A percentile compares a stretch with the other conserved stretches of the same genome.
Evolutionary conservation across 2,329 filamentous ascomycete genomes (phyloP).

Genomic region (Pseudogymnoascus sp.): DNA sequence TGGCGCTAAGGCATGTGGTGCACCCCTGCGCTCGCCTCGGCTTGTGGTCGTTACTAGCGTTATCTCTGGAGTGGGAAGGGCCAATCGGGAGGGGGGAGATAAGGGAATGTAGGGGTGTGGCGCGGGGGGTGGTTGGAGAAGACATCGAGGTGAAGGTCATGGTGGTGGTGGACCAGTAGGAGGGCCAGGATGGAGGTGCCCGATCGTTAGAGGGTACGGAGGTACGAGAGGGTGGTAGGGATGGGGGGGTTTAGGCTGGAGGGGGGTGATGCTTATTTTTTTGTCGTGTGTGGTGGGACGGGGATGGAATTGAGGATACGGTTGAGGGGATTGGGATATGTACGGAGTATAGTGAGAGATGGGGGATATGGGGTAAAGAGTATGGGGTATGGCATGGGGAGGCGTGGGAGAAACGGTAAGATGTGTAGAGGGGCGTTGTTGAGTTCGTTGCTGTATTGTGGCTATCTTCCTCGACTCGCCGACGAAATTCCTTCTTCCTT

Average conservation of each 20-base stretch:
- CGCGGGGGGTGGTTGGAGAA: neutral
- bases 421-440: neutral
- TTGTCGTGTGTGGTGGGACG: neutral
- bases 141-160: constrained; percentile 1
- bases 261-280: neutral
- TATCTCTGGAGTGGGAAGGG: neutral
- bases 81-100: constrained; percentile 1
- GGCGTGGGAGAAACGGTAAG: neutral
- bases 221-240: too few species aligned
- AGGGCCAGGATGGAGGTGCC: neutral
- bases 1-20: neutral
- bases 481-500: neutral
- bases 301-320: neutral
- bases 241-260: neutral
- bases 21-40: neutral
- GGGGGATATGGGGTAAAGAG: neutral
- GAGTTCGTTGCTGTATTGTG: neutral
- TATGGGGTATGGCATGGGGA: neutral
- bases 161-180: neutral
- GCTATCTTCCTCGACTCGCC: neutral
- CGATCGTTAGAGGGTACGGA: neutral
- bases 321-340: neutral
- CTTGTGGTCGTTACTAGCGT: neutral
- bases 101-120: neutral
- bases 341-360: neutral